These are phyloP conservation scores for Sequoiadendron giganteum DNA, from an alignment of 75 land plant species.

Conservation along the genomic window DNA sequence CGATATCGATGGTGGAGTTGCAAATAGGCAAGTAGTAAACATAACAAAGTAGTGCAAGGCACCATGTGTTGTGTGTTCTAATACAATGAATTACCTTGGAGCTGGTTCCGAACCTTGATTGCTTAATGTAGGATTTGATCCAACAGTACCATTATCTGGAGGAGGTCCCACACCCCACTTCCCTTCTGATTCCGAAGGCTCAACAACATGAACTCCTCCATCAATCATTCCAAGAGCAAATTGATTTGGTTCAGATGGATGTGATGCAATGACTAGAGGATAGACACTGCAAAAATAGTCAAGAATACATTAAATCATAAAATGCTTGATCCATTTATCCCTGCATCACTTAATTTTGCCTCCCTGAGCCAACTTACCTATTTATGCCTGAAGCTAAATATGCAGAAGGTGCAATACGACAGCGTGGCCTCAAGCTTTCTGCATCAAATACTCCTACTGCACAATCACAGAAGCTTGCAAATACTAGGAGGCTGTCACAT, in stretches of 20 bases:
- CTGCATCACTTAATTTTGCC: not conserved
- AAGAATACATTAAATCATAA: constrained; percentile 6
- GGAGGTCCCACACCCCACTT: constrained; percentile 12
- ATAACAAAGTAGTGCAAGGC: not conserved
- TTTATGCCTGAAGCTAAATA: constrained; percentile 29
- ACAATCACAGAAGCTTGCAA: constrained; percentile 77
- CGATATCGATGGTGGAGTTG: not conserved
- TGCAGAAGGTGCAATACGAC: constrained; percentile 62
- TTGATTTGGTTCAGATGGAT: constrained; percentile 77
- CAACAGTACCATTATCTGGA: constrained; percentile 9
- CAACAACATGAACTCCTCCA: constrained; percentile 69
- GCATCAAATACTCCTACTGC: constrained; percentile 71
- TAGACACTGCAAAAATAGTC: constrained; percentile 21
- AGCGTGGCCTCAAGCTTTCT: constrained; percentile 58
- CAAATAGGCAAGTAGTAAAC: not conserved
- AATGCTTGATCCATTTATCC: not conserved
- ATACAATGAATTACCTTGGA: not conserved
- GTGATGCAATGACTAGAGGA: constrained; percentile 72
- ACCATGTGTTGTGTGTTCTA: not conserved
- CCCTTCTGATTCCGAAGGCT: constrained; percentile 36
- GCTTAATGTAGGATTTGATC: constrained; percentile 10
- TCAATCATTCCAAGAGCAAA: constrained; percentile 83
- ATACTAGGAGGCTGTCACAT: constrained; percentile 69
- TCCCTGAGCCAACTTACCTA: not conserved
- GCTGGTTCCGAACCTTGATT: constrained; percentile 12